Conservation (phyloP, 2,329 filamentous ascomycete species). For the Paraphaeosphaeria minitans region DNA sequence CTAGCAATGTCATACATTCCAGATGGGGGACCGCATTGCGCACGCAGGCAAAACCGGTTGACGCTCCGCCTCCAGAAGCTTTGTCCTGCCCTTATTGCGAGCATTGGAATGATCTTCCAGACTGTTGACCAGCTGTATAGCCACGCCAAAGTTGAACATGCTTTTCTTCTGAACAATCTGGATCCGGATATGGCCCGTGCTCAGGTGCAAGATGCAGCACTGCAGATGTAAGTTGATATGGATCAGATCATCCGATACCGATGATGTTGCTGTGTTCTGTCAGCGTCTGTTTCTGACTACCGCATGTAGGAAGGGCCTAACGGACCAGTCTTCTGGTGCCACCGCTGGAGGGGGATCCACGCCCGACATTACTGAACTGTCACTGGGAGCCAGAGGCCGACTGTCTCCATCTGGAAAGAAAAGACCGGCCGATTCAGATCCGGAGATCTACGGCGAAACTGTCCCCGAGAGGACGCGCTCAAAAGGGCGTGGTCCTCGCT, state of each 20-base stretch:
- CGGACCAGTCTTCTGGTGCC: slow-evolving; percentile 31
- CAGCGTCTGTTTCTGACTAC: slow-evolving; percentile 14
- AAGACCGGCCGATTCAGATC: slow-evolving; percentile 34
- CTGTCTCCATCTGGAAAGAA: slow-evolving; percentile 35
- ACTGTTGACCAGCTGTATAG: slow-evolving; percentile 28
- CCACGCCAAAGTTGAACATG: slow-evolving; percentile 38
- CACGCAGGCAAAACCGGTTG: slow-evolving; percentile 34
- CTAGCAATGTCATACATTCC: slow-evolving; percentile 26
- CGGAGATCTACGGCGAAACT: slow-evolving; percentile 27
- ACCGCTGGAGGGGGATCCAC: slow-evolving; percentile 34
- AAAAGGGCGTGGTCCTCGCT: slow-evolving; percentile 25
- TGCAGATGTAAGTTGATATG: slow-evolving; percentile 30
- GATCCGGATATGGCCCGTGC: slow-evolving; percentile 27
- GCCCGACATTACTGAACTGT: slow-evolving; percentile 37
- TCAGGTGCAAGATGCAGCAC: slow-evolving; percentile 28
- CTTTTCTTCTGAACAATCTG: slow-evolving; percentile 23
- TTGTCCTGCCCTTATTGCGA: slow-evolving; percentile 38
- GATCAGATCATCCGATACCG: slow-evolving; percentile 10
- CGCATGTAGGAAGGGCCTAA: slow-evolving; percentile 21
- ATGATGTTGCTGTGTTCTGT: background rate
- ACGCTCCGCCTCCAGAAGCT: slow-evolving; percentile 19
- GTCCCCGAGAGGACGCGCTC: slow-evolving; percentile 22
- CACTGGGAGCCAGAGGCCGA: slow-evolving; percentile 29
- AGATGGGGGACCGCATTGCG: slow-evolving; percentile 33
- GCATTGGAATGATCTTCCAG: slow-evolving; percentile 37